phyloP scores from a whole-genome alignment of 345 rosid genomes.

The Eucalyptus tenuipes region DNA sequence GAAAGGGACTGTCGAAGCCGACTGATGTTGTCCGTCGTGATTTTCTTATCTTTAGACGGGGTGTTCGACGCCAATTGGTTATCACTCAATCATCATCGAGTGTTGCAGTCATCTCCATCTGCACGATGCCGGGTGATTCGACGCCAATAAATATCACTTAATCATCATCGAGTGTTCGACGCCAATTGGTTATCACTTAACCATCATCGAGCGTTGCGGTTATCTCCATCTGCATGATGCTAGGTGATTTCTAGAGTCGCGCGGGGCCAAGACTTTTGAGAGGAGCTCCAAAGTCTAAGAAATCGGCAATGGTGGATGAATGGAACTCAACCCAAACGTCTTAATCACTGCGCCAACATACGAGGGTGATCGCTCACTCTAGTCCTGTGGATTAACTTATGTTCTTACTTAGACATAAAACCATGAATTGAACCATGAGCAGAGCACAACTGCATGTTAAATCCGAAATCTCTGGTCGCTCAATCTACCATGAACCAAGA shows the following conservation, averaged over 20 bases:
- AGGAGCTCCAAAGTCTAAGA: neutral
- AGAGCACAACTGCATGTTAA: neutral
- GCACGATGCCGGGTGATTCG: neutral
- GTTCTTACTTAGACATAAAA: neutral
- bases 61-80: neutral
- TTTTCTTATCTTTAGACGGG: neutral
- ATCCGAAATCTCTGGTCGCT: neutral
- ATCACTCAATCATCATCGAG: neutral
- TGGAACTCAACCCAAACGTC: neutral
- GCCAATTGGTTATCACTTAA: no score
- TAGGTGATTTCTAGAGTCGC: neutral
- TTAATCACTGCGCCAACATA: neutral
- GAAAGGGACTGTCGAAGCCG: neutral
- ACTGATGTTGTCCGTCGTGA: neutral
- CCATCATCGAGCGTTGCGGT: no score
- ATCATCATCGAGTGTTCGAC: no score
- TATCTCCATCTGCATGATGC: no score
- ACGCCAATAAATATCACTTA: no score
- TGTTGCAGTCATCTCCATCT: neutral
- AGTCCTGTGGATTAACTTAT: neutral
- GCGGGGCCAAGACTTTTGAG: neutral
- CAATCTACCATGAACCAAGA: neutral
- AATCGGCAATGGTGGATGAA: neutral
- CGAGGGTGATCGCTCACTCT: neutral
- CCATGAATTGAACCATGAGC: neutral